Conservation (phyloP, 2,329 filamentous ascomycete species). For the Ophioceras dolichostomum region DNA sequence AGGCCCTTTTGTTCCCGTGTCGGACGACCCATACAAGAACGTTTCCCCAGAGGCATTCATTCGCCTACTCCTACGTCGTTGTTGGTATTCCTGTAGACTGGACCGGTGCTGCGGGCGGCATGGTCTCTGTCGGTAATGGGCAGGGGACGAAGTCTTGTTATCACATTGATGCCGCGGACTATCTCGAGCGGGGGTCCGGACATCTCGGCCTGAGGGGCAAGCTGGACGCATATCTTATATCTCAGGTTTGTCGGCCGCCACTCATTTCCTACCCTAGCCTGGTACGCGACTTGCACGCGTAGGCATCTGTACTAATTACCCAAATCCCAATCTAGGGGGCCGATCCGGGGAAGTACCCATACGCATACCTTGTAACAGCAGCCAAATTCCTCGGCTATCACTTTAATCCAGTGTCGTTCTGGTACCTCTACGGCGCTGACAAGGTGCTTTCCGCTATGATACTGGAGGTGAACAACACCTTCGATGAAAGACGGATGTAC, state of each 20-base stretch:
- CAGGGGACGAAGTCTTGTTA: constrained; percentile 34
- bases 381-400: constrained; percentile 56
- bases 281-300: not conserved
- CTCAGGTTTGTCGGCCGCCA: constrained; percentile 31
- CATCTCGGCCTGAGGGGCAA: constrained; percentile 49
- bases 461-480: constrained; percentile 66
- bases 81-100: constrained; percentile 57
- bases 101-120: constrained; percentile 37
- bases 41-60: constrained; percentile 56
- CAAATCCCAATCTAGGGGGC: constrained; percentile 30
- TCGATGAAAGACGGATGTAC: constrained; percentile 59
- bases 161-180: constrained; percentile 44
- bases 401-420: constrained; percentile 69
- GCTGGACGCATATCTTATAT: constrained; percentile 44
- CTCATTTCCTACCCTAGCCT: not conserved
- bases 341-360: constrained; percentile 47
- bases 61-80: constrained; percentile 59
- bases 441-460: constrained; percentile 51
- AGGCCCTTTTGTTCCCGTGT: constrained; percentile 50
- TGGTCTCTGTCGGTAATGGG: constrained; percentile 33
- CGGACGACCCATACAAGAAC: constrained; percentile 52
- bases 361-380: constrained; percentile 61
- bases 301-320: constrained; percentile 3
- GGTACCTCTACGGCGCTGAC: constrained; percentile 57
- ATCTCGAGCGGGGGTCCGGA: constrained; percentile 42